A percentile compares a stretch with the other conserved stretches of the same genome.
Conservation (phyloP, 1,284 basidiomycete species). For the Tilletia indica region DNA sequence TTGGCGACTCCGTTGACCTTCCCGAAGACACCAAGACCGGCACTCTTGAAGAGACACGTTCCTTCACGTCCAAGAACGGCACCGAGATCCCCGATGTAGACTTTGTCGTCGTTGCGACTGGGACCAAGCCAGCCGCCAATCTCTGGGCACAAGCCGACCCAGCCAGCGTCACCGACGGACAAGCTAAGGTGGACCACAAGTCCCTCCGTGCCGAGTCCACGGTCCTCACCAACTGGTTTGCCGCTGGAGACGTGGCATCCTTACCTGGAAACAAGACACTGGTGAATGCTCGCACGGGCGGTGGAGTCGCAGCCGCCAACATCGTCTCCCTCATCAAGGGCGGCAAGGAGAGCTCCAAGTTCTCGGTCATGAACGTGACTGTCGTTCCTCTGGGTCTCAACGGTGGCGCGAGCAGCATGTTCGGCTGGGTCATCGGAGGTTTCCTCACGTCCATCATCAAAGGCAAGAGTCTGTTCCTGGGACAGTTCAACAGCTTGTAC, state of each 20-base stretch:
- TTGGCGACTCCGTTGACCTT: slow-evolving; percentile 41
- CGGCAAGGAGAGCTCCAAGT: slow-evolving; percentile 20
- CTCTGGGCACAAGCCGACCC: slow-evolving; percentile 53
- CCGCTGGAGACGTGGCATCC: slow-evolving; percentile 46
- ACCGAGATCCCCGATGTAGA: slow-evolving; percentile 47
- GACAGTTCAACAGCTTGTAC: slow-evolving; percentile 27
- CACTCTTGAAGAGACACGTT: background rate
- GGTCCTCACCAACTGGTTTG: slow-evolving; percentile 35
- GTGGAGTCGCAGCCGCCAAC: slow-evolving; percentile 32
- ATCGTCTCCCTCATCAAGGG: slow-evolving; percentile 29
- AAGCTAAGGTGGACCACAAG: slow-evolving; percentile 54
- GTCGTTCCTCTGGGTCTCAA: slow-evolving; percentile 32
- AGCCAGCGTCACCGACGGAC: slow-evolving; percentile 37
- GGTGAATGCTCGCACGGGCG: slow-evolving; percentile 28
- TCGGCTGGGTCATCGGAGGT: slow-evolving; percentile 24
- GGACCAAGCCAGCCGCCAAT: slow-evolving; percentile 57
- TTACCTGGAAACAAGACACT: slow-evolving; percentile 36
- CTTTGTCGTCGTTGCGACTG: slow-evolving; percentile 58
- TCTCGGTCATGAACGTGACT: slow-evolving; percentile 22
- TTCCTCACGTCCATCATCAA: slow-evolving; percentile 31
- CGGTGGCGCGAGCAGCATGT: slow-evolving; percentile 30
- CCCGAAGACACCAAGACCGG: slow-evolving; percentile 18
- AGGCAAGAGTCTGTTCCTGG: slow-evolving; percentile 32
- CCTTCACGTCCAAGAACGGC: slow-evolving; percentile 28
- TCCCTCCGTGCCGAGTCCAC: slow-evolving; percentile 28